phyloP scores from a whole-genome alignment of 1,284 basidiomycete species.

The Boletus semigastroideus region DNA sequence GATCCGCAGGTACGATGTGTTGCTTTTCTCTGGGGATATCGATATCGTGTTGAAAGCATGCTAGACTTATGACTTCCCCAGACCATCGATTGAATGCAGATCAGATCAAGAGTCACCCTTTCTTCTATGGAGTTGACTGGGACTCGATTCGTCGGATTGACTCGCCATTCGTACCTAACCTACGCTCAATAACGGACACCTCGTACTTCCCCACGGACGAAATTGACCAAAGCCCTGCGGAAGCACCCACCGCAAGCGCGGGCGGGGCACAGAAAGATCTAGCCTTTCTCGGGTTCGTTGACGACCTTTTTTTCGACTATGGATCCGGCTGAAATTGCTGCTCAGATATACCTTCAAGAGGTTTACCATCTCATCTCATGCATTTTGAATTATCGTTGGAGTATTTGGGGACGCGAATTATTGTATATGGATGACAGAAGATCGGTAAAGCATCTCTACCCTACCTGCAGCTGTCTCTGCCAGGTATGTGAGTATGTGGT shows the following conservation, averaged over 20 bases:
- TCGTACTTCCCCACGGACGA: slow-evolving; percentile 98
- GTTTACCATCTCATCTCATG: slow-evolving; percentile 53
- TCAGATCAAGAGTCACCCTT: slow-evolving; percentile 91
- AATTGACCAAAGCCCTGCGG: slow-evolving; percentile 82
- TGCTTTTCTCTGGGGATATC: neutral
- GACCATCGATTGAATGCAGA: slow-evolving; percentile 83
- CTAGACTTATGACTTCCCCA: slow-evolving; percentile 80
- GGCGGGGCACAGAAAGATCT: slow-evolving; percentile 77
- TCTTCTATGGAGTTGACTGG: slow-evolving; percentile 99
- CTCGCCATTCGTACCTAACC: slow-evolving; percentile 92
- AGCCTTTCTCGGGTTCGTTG: slow-evolving; percentile 84
- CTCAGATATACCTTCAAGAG: slow-evolving; percentile 76
- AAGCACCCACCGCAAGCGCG: slow-evolving; percentile 54
- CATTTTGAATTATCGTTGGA: slow-evolving; percentile 23
- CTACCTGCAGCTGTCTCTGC: too few species aligned
- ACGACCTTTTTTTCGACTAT: neutral
- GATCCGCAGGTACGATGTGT: slow-evolving; percentile 64
- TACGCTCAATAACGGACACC: slow-evolving; percentile 91
- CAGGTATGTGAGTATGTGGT: too few species aligned
- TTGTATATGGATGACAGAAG: neutral
- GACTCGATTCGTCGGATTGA: slow-evolving; percentile 85
- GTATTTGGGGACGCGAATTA: neutral
- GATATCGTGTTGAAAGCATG: slow-evolving; percentile 8
- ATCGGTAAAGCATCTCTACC: too few species aligned
- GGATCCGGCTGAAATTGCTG: slow-evolving; percentile 6